These are phyloP conservation scores for Hyphopichia wangnamkhiaoensis DNA, from an alignment of 1,139 yeast species.

Conservation along the genomic window DNA sequence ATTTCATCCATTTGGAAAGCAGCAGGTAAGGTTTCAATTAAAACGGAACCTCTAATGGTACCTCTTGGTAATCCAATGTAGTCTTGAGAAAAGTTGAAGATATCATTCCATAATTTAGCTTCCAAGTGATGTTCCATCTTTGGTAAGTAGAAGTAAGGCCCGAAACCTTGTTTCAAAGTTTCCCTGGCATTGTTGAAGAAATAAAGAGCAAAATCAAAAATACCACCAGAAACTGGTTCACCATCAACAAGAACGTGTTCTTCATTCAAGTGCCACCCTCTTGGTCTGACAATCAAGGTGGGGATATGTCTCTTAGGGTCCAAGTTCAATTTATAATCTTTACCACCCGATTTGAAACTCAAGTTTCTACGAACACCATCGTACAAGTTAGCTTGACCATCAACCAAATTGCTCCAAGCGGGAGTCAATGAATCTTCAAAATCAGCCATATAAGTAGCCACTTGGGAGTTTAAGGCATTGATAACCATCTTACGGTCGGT, in stretches of 20 bases:
- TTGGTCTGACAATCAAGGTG: conserved; percentile 78
- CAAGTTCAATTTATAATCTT: conserved; percentile 59
- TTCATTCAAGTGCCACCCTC: conserved; percentile 85
- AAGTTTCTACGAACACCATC: conserved; percentile 79
- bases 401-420: conserved; percentile 85
- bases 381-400: conserved; percentile 88
- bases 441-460: conserved; percentile 93
- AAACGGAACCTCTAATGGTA: conserved; percentile 30
- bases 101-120: conserved; percentile 31
- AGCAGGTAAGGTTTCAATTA: conserved; percentile 32
- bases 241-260: conserved; percentile 74
- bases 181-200: conserved; percentile 74
- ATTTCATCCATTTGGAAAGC: conserved; percentile 35
- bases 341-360: conserved; percentile 56
- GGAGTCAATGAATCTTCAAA: conserved; percentile 95
- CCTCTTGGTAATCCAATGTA: conserved; percentile 23
- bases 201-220: conserved; percentile 77
- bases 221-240: conserved; percentile 70
- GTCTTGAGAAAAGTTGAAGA: conserved; percentile 29
- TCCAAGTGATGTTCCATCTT: conserved; percentile 33
- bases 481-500: conserved; percentile 90
- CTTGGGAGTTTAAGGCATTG: conserved; percentile 86
- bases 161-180: conserved; percentile 59
- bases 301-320: conserved; percentile 61
- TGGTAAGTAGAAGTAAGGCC: conserved; percentile 52